Evolutionary conservation across 306 rosid genomes (phyloP), one percentile per base, ranked within the genome.

Genomic region (Trifolium pratense): DNA sequence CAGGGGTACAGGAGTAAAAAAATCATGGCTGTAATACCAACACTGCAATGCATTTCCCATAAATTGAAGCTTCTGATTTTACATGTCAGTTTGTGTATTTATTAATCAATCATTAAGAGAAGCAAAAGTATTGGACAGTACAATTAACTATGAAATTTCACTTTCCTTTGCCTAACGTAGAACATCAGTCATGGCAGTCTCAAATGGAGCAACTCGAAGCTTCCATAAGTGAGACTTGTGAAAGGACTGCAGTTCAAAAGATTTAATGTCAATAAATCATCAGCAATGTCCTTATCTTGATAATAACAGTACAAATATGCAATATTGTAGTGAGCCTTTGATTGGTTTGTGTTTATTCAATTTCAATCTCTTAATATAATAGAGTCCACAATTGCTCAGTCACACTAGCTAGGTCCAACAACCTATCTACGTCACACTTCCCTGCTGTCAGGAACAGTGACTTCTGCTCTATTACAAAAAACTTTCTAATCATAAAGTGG

Each of bases 171-270:
- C 99, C 99, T 95, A 97, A 11, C 99, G 96, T 32, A 91, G 85
- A 77, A 95, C 99, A 87, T 95, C 99, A 63, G 96, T 88, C 99
- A 95, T 95, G 70, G 99, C 99, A 61, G 97, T 95, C 86, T 95
- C 99, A 43, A 91, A 88, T 46, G 97, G 97, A 78, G 97, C 96
- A 83, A 95, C 99, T 48, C 97, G 97, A 69, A 86, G 93, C 86
- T 87, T 95, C 79, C 84, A 82, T 69, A 95, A 84, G 84, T 95
- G 97, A 84, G 99, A 95, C 89, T 95, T 95, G 66, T 91, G 99
- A 78, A 95, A 95, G 70, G 96, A 86, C 99, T 95, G 85, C 72
- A 66, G 58, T 81, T 66, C 56, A 80, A 61, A 60, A 71, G 39
- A 52, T 43, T 78, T 65, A 68, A 68, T 63, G 62, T 64, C 78